A percentile compares a stretch with the other conserved stretches of the same genome.
phyloP scores from a whole-genome alignment of 441 rosid species.

The Adansonia grandidieri region DNA sequence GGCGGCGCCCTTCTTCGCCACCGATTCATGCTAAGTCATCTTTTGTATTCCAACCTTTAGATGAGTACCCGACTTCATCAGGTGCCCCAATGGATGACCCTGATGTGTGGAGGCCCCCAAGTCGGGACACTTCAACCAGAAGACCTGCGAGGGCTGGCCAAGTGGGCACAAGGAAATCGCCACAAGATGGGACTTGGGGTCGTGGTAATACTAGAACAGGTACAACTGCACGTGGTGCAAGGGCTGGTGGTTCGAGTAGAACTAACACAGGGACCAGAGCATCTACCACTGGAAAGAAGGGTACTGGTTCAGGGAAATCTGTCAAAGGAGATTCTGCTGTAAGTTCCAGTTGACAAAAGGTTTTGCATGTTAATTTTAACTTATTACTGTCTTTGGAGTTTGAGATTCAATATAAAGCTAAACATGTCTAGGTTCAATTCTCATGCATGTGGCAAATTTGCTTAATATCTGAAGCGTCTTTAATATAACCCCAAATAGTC shows the following conservation, averaged over 20 bases:
- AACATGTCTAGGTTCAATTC: neutral
- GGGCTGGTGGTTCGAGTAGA: conserved; percentile 63
- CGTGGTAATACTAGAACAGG: conserved; percentile 66
- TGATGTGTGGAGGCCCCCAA: conserved; percentile 99
- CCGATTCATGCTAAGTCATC: conserved; percentile 85
- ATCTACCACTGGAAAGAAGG: conserved; percentile 80
- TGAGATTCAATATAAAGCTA: conserved; percentile 4
- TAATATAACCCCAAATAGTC: neutral
- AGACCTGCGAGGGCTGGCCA: conserved; percentile 85
- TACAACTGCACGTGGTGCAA: conserved; percentile 75
- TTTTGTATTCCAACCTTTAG: conserved; percentile 92
- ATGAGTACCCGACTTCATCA: conserved; percentile 94
- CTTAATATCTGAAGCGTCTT: neutral
- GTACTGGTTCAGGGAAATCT: conserved; percentile 67
- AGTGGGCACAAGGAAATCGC: conserved; percentile 78
- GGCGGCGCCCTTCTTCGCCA: conserved; percentile 81
- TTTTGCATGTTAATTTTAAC: neutral
- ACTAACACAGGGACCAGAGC: conserved; percentile 65
- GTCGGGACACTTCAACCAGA: conserved; percentile 70
- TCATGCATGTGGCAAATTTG: neutral
- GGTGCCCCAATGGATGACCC: conserved; percentile 90
- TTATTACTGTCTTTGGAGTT: neutral
- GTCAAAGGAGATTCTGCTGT: conserved; percentile 80
- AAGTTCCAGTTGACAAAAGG: conserved; percentile 33
- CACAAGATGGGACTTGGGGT: conserved; percentile 95